These are phyloP conservation scores for Pichia pseudocactophila DNA, from an alignment of 805 yeast genomes.

Conservation along the genomic window DNA sequence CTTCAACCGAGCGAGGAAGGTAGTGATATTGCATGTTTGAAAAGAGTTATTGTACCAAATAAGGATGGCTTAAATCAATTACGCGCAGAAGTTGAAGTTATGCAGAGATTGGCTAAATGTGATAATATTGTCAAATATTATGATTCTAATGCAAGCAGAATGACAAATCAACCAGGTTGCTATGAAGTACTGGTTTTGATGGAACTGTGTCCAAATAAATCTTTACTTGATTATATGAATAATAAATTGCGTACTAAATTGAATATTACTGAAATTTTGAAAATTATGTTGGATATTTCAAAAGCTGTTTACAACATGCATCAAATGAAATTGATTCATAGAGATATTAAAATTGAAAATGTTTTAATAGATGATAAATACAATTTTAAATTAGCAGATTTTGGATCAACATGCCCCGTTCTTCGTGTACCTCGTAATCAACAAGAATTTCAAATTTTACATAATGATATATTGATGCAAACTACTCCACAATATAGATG, in stretches of 20 bases:
- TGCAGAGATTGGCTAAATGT: slow-evolving; percentile 79
- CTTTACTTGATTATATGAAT: slow-evolving; percentile 88
- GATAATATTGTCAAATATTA: slow-evolving; percentile 80
- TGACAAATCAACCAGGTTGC: slow-evolving; percentile 33
- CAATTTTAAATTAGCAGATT: slow-evolving; percentile 80
- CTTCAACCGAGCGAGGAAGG: slow-evolving; percentile 54
- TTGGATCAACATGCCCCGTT: slow-evolving; percentile 77
- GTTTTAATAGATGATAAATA: slow-evolving; percentile 68
- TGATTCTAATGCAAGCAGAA: slow-evolving; percentile 88
- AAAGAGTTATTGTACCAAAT: slow-evolving; percentile 92
- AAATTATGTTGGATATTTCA: slow-evolving; percentile 75
- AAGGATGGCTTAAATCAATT: slow-evolving; percentile 73
- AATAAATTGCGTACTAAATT: slow-evolving; percentile 71
- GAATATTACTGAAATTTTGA: slow-evolving; percentile 64
- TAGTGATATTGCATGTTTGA: slow-evolving; percentile 63
- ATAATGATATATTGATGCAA: slow-evolving; percentile 78
- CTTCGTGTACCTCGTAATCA: slow-evolving; percentile 67
- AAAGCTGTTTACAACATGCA: slow-evolving; percentile 84
- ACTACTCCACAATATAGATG: slow-evolving; percentile 94
- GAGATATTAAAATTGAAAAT: slow-evolving; percentile 92
- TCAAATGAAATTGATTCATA: slow-evolving; percentile 65
- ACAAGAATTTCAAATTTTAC: slow-evolving; percentile 64
- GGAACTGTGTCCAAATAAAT: slow-evolving; percentile 87
- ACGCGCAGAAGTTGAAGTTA: slow-evolving; percentile 94
- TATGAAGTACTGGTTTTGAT: slow-evolving; percentile 86